These are phyloP conservation scores for Fomitopsis pinicola DNA, from an alignment of 1,284 basidiomycete genomes.

Conservation along the genomic window DNA sequence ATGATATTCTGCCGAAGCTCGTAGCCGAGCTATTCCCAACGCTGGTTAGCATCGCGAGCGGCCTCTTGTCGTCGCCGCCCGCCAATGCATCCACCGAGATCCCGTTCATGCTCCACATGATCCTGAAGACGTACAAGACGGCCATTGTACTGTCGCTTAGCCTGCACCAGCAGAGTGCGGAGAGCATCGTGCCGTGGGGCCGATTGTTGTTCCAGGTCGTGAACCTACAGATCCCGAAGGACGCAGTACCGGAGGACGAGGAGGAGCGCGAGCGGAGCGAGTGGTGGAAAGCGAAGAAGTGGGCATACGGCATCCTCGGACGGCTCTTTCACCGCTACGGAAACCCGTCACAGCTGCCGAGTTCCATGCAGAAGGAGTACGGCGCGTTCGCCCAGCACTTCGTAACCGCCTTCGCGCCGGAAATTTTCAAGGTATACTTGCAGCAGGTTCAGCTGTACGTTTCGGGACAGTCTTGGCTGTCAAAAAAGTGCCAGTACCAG, in stretches of 20 bases:
- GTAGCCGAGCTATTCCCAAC: constrained; percentile 66
- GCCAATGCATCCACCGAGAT: constrained; percentile 57
- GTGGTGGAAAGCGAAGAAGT: constrained; percentile 90
- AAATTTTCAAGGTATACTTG: constrained; percentile 79
- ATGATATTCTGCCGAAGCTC: constrained; percentile 54
- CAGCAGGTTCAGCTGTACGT: constrained; percentile 72
- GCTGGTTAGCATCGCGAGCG: constrained; percentile 63
- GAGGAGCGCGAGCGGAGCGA: constrained; percentile 74
- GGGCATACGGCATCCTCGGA: constrained; percentile 76
- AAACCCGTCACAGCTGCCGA: constrained; percentile 80
- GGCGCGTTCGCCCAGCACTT: constrained; percentile 74
- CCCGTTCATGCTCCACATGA: constrained; percentile 74
- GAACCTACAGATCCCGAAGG: constrained; percentile 60
- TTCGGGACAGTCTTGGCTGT: constrained; percentile 70
- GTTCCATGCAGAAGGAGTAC: constrained; percentile 66
- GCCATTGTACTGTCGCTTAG: constrained; percentile 72
- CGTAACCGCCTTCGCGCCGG: constrained; percentile 73
- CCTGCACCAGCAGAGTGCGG: constrained; percentile 65
- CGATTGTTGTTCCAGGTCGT: constrained; percentile 76
- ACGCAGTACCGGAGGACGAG: constrained; percentile 63
- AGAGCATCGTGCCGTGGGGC: constrained; percentile 82
- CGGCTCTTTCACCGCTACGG: constrained; percentile 79
- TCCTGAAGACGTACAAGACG: constrained; percentile 80
- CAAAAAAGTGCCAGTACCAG: constrained; percentile 77
- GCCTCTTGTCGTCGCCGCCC: constrained; percentile 60